Percentiles rank a stretch among this genome's conserved stretches.
These are phyloP conservation scores for Rhodomyrtus tomentosa DNA, from an alignment of 345 rosid genomes.

Conservation along the genomic window DNA sequence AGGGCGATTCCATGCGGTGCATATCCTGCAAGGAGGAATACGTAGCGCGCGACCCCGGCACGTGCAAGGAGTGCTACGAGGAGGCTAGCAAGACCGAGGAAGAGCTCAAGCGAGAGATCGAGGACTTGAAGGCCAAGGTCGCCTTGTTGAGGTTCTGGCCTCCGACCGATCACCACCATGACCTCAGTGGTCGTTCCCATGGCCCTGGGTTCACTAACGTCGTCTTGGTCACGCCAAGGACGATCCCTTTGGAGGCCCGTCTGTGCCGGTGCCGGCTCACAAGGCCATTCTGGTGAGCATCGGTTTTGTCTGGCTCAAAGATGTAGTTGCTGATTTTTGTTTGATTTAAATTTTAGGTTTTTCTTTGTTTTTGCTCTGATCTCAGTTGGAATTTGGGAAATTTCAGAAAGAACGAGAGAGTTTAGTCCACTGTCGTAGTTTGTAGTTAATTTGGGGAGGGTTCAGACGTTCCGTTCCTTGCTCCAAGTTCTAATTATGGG, in stretches of 20 bases:
- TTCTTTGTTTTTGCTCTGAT: not conserved
- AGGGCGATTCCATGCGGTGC: slow-evolving; percentile 2
- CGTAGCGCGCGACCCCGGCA: slow-evolving; percentile 41
- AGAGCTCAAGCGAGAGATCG: no score
- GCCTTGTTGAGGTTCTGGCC: slow-evolving; percentile 3
- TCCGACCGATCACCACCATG: slow-evolving; percentile 14
- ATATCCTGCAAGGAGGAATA: slow-evolving; percentile 58
- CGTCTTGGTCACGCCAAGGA: not conserved
- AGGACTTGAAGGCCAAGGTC: no score
- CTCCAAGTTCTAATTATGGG: not conserved
- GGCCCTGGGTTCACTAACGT: slow-evolving; percentile 30
- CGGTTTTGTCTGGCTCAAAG: not conserved
- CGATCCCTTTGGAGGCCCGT: not conserved
- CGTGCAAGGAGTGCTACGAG: slow-evolving; percentile 54
- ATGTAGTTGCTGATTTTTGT: not conserved
- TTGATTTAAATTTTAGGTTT: not conserved
- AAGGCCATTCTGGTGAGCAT: slow-evolving; percentile 55
- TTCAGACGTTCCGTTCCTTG: not conserved
- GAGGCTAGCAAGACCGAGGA: slow-evolving; percentile 23
- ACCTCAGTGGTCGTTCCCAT: not conserved
- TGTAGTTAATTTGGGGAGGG: not conserved
- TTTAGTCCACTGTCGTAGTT: not conserved
- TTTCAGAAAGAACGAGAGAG: not conserved
- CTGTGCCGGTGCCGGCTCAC: slow-evolving; percentile 53
- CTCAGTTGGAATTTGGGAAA: not conserved